Evolutionary conservation across 768 basidiomycete genomes (phyloP), one percentile per base, ranked within the genome.

Genomic region (Pseudohyphozyma bogoriensis): DNA sequence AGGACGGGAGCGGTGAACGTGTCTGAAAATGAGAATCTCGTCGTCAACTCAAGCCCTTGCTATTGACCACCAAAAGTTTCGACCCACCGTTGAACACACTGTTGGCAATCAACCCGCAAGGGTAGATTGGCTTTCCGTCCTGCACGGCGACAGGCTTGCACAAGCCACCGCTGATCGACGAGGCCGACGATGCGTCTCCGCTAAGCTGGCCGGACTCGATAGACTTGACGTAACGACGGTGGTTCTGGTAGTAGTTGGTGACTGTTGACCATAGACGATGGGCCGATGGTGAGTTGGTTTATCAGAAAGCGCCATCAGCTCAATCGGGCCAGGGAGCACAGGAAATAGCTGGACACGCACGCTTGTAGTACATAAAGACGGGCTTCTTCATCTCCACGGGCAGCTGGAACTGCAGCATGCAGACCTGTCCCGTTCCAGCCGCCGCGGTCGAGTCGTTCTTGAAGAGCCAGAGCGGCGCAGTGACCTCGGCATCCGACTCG

Each of bases 191-290:
- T 53, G 73, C 73, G 36, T 85, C 77, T 47, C 95, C 95, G 72
- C 82, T 82, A 56, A 99, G 80, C 73, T 99, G 95, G 66, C 85
- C 78, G 16, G 85, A 79, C 71, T 91, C 82, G 45, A 88, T 76
- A 72, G 88, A 91, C 78, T 91, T 86, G 57, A 97, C 95, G 71
- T 97, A 99, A 71, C 95, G 83, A 36, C 95, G 85, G 73, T 99
- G 95, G 74, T 99, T 99, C 79, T 99, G 93, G 77, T 83, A 97
- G 77, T 92, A 93, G 77, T 91, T 91, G 51, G 87, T 89, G 72
- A 89, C 63, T 65, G 37, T 26, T n/a, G 1, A 9, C 22, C 12
- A 28, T 31, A n/a, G 80, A 11, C 5, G 52, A 40, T 29, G 36
- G n/a, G n/a, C n/a, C n/a, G 18, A 13, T 44, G 20, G 20, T 20